Evolutionary conservation across 306 rosid species (phyloP).

Genomic region (Notholithocarpus densiflorus): DNA sequence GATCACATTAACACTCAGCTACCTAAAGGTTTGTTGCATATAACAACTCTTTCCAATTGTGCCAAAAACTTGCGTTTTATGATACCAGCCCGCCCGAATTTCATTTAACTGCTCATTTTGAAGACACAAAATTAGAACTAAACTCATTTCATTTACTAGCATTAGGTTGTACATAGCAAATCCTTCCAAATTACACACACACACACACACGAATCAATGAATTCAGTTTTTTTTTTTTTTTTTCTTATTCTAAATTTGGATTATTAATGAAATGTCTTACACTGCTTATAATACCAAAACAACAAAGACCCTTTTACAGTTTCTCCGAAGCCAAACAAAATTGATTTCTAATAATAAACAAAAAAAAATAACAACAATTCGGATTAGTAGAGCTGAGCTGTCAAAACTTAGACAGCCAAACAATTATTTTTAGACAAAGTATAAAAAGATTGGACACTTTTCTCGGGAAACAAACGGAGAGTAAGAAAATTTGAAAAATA

Average conservation of each 20-base stretch:
- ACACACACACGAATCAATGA: too few relatives aligned
- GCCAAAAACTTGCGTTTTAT: not conserved
- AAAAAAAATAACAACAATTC: not conserved
- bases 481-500: not conserved
- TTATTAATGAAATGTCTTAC: not conserved
- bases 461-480: not conserved
- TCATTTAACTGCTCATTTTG: not conserved
- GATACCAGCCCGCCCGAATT: not conserved
- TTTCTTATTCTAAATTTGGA: not conserved
- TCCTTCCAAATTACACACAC: too few relatives aligned
- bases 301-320: not conserved
- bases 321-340: not conserved
- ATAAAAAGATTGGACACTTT: not conserved
- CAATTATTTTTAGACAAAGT: not conserved
- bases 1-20: too few relatives aligned
- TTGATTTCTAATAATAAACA: not conserved
- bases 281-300: not conserved
- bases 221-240: too few relatives aligned
- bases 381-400: not conserved
- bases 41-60: too few relatives aligned
- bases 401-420: not conserved
- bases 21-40: too few relatives aligned
- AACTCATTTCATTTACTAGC: not conserved
- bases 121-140: not conserved
- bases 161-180: not conserved